phyloP scores from a whole-genome alignment of 75 land plant genomes.

The Picea sitchensis region DNA sequence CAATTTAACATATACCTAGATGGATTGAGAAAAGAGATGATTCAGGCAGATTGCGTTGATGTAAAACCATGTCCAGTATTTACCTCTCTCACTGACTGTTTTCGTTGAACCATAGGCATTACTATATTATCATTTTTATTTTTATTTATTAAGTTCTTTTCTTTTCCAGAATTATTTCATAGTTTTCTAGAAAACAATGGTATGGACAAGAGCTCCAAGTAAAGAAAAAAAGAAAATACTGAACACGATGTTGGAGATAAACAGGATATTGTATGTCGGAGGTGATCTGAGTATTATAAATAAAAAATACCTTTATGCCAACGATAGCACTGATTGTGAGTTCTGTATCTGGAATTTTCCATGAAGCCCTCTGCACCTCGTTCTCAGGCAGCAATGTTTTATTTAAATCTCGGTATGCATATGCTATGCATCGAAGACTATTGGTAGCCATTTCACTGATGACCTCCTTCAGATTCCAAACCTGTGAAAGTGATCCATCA shows the following conservation, averaged over 20 bases:
- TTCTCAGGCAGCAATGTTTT: background rate
- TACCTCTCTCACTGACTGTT: background rate
- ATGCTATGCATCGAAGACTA: slow-evolving; percentile 28
- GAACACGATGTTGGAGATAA: background rate
- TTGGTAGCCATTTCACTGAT: slow-evolving; percentile 33
- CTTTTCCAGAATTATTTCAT: background rate
- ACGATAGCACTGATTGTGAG: slow-evolving; percentile 24
- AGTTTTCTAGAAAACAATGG: background rate
- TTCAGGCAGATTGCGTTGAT: background rate
- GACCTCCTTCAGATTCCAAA: background rate
- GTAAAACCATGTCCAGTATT: background rate
- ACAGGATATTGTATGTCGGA: background rate
- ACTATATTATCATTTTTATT: background rate
- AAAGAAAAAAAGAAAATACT: background rate
- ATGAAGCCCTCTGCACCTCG: slow-evolving; percentile 15
- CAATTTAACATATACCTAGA: background rate
- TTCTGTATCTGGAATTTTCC: slow-evolving; percentile 23
- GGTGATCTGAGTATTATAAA: background rate
- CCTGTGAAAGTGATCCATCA: background rate
- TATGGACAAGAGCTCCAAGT: background rate
- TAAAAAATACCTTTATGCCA: slow-evolving; percentile 25
- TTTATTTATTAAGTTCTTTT: background rate
- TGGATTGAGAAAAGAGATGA: background rate
- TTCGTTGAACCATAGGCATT: background rate
- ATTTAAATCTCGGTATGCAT: slow-evolving; percentile 4